These are phyloP conservation scores for Coix lacrymajobi DNA, from an alignment of 176 grass and related monocot species.

Conservation along the genomic window DNA sequence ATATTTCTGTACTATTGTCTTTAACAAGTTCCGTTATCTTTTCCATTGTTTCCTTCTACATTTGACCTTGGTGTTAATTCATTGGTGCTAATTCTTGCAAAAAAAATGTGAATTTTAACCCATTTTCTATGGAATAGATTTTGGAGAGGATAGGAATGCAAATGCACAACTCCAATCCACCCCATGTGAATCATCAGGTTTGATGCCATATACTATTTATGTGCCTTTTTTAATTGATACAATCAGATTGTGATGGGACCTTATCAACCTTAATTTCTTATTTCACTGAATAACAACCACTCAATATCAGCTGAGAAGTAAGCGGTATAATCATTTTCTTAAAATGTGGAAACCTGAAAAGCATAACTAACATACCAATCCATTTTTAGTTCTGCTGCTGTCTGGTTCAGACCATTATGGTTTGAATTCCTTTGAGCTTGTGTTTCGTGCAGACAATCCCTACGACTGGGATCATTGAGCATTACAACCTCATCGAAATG, in stretches of 20 bases:
- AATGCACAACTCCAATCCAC: not conserved
- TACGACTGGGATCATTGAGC: not conserved
- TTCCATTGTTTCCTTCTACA: not conserved
- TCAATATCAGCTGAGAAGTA: not conserved
- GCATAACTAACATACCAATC: not conserved
- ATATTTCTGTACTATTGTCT: not conserved
- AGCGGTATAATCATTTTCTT: conserved; percentile 7
- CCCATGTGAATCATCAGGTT: conserved; percentile 9
- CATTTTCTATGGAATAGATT: conserved; percentile 15
- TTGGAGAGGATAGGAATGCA: not conserved
- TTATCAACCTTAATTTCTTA: not conserved
- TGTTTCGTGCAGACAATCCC: conserved; percentile 10
- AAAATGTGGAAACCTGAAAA: not conserved
- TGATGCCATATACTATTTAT: not conserved
- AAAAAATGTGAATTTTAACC: not conserved
- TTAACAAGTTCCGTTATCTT: not conserved
- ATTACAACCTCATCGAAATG: not conserved
- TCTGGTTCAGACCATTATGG: not conserved
- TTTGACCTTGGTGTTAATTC: not conserved
- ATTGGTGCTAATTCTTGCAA: not conserved
- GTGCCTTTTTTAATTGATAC: not conserved
- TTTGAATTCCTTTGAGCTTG: conserved; percentile 7
- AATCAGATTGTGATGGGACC: not conserved
- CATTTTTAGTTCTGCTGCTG: not conserved
- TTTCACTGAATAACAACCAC: conserved; percentile 3